These are phyloP conservation scores for Ustilago shanxiensis DNA, from an alignment of 1,284 basidiomycete genomes.

Conservation along the genomic window DNA sequence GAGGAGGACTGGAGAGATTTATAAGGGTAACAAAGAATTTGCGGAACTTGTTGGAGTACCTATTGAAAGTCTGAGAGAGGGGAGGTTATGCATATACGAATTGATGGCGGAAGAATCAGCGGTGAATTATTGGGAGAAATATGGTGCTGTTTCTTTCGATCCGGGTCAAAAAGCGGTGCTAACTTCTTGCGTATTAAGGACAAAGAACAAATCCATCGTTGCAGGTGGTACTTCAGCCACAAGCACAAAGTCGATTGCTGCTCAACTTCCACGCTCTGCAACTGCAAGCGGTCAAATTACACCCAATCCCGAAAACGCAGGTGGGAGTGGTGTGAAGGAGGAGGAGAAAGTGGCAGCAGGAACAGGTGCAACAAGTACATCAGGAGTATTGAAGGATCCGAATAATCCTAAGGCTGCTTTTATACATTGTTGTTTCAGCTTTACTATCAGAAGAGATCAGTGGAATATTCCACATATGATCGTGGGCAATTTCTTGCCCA, in stretches of 20 bases:
- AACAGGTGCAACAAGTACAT: constrained; percentile 32
- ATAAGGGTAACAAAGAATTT: constrained; percentile 96
- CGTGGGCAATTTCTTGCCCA: constrained; percentile 48
- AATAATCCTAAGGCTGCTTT: constrained; percentile 74
- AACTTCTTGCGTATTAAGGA: constrained; percentile 84
- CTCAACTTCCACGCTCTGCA: constrained; percentile 12
- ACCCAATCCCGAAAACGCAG: background rate
- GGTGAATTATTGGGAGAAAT: constrained; percentile 91
- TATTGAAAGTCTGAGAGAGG: constrained; percentile 84
- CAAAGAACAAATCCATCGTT: constrained; percentile 51
- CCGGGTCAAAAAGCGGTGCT: constrained; percentile 84
- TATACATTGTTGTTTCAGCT: constrained; percentile 93
- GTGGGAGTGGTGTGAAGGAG: background rate
- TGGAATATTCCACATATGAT: constrained; percentile 63
- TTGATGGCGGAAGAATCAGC: constrained; percentile 81
- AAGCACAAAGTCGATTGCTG: constrained; percentile 7
- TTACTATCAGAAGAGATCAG: constrained; percentile 87
- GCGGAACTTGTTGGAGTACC: constrained; percentile 87
- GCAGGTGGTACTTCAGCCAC: constrained; percentile 7
- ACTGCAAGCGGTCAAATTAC: constrained; percentile 14
- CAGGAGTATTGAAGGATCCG: constrained; percentile 42
- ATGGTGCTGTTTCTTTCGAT: constrained; percentile 78
- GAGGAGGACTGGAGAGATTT: constrained; percentile 96
- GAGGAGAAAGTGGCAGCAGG: constrained; percentile 15
- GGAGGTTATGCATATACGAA: constrained; percentile 95